Evolutionary conservation across 2,329 filamentous ascomycete species (phyloP).

Genomic region (Neonectria ditissima): DNA sequence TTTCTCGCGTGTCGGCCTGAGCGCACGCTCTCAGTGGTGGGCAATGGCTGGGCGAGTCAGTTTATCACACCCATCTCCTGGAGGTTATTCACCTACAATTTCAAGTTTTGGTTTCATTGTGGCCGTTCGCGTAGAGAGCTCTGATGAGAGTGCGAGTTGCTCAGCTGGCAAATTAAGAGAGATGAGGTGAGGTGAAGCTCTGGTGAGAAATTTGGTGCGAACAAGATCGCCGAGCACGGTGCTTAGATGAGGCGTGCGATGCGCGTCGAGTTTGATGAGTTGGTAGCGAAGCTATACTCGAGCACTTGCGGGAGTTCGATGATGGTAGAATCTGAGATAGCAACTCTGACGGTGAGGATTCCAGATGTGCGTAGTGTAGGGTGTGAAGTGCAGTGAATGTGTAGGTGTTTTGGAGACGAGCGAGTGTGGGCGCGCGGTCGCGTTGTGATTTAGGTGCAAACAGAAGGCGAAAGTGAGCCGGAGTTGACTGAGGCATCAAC

Average conservation of each 20-base stretch:
- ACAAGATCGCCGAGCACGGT: neutral
- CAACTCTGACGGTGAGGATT: neutral
- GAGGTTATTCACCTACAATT: constrained; percentile 11
- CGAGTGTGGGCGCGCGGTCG: neutral
- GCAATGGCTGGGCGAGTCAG: constrained; percentile 21
- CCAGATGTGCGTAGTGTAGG: neutral
- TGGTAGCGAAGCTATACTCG: neutral
- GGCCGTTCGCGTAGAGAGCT: neutral
- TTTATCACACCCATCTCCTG: neutral
- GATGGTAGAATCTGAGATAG: neutral
- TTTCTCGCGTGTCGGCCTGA: constrained; percentile 6
- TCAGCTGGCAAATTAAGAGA: neutral
- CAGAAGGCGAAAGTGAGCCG: neutral
- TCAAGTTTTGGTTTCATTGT: constrained; percentile 16
- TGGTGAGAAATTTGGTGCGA: neutral
- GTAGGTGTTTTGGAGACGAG: constrained; percentile 7
- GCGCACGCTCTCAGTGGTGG: constrained; percentile 1
- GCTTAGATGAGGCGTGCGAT: neutral
- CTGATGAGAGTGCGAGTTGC: neutral
- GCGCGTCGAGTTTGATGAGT: neutral
- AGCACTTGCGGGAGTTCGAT: neutral
- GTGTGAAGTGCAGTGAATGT: neutral
- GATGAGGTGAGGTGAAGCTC: neutral
- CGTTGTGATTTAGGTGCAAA: constrained; percentile 11
- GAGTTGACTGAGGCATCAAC: constrained; percentile 22